phyloP scores from a whole-genome alignment of 2,329 filamentous ascomycete species.

The Bertia moriformis region DNA sequence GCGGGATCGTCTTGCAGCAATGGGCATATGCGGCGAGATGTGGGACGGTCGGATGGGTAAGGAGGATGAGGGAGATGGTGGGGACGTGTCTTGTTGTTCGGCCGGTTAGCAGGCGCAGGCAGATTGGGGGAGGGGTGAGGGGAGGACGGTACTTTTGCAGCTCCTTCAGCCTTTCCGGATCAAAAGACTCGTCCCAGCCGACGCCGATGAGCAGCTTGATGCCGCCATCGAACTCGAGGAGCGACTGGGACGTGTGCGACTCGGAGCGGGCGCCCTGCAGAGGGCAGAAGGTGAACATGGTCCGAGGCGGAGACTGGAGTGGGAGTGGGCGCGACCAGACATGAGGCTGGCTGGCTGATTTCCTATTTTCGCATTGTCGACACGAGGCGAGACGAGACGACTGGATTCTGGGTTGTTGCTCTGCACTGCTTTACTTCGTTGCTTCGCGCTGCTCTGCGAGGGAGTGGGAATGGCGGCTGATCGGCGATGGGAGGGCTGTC shows the following conservation, averaged over 20 bases:
- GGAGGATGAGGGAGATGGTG: slow-evolving; percentile 79
- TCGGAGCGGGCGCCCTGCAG: slow-evolving; percentile 80
- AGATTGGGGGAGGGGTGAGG: not conserved
- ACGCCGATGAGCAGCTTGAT: slow-evolving; percentile 91
- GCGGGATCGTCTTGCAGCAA: slow-evolving; percentile 89
- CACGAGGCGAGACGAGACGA: too few species aligned
- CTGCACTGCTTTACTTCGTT: too few species aligned
- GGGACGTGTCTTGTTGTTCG: slow-evolving; percentile 65
- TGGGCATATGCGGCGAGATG: slow-evolving; percentile 90
- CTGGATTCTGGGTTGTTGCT: too few species aligned
- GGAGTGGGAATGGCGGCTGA: too few species aligned
- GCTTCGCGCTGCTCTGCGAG: too few species aligned
- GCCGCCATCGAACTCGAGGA: slow-evolving; percentile 89
- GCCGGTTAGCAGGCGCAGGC: too few species aligned
- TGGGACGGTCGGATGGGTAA: slow-evolving; percentile 83
- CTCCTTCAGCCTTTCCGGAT: slow-evolving; percentile 66
- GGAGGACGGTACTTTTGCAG: slow-evolving; percentile 61
- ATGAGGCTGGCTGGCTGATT: too few species aligned
- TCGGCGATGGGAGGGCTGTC: too few species aligned
- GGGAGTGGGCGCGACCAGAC: not conserved
- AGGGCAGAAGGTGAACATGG: slow-evolving; percentile 92
- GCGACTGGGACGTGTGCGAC: slow-evolving; percentile 79
- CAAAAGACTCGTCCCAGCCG: slow-evolving; percentile 89
- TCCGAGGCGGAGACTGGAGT: slow-evolving; percentile 7
- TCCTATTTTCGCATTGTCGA: too few species aligned